Evolutionary conservation across 2,329 filamentous ascomycete species (phyloP), one percentile per base, ranked within the genome.

Genomic region (Pyrenochaeta sp.): DNA sequence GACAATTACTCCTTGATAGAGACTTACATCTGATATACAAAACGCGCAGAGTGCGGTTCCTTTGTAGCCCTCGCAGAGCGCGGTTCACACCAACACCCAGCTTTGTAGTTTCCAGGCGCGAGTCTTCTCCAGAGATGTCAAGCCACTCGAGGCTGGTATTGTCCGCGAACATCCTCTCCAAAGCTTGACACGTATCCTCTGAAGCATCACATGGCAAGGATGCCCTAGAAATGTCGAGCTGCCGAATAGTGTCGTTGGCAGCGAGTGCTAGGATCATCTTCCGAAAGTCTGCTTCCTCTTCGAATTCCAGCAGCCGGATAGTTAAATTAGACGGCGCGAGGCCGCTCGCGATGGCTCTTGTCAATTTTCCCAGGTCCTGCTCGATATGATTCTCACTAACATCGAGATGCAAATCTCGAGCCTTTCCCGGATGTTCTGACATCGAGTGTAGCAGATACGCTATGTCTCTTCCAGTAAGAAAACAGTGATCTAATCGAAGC

Each of bases 91-190:
- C 88, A 54, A 88, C 86, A 15, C 89, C 89, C 61, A 91, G 86
- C 48, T 88, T 85, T 2, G 88, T 88, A 3, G 87, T 87, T 67
- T 91, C 89, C n/a, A 91, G 75, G 65, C 90, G 85, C 5, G 89
- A 89, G 63, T 89, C 87, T 67, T 91, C 89, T 8, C 89, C 89
- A 27, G 88, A 90, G 44, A 91, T 88, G 71, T 91, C 87, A 12
- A 91, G 77, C 71, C 88, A 87, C 64, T 88, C 82, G 2, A 91
- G 78, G 0, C 86, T 87, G n/a, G 81, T 81, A 59, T 91, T 91
- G 51, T 89, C 84, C 34, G 87, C 85, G 65, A 91, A 89, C 77
- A 91, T 84, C 49, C 81, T 74, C 60, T 87, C 84, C 54, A 91
- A 74, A 13, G 86, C 84, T 58, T 85, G 83, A 67, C 88, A 90